phyloP scores from a whole-genome alignment of 192 early-diverging fungal species.

The Rhizophagus sp. region DNA sequence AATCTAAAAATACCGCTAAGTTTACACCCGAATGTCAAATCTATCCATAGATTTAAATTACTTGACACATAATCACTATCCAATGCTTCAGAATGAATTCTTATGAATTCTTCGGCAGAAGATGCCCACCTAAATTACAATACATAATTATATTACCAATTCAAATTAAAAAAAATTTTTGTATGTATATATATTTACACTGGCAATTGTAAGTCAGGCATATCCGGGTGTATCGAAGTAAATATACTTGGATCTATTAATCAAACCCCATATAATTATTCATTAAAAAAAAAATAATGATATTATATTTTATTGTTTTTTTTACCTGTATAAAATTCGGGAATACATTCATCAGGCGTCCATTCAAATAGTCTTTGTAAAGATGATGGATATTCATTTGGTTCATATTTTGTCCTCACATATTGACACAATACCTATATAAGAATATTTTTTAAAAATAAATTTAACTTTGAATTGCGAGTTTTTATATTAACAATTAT shows the following conservation, averaged over 20 bases:
- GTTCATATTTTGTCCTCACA: conserved; percentile 67
- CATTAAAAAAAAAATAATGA: neutral
- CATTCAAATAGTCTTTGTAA: conserved; percentile 64
- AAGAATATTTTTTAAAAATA: neutral
- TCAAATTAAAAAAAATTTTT: too few relatives aligned
- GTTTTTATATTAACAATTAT: neutral
- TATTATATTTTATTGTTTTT: too few relatives aligned
- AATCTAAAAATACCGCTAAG: conserved; percentile 43
- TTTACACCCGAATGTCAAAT: conserved; percentile 87
- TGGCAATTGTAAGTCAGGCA: conserved; percentile 71
- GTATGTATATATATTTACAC: neutral
- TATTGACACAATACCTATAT: conserved; percentile 59
- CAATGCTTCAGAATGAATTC: conserved; percentile 75
- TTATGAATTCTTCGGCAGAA: conserved; percentile 78
- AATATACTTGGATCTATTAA: conserved; percentile 57
- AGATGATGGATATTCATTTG: conserved; percentile 67
- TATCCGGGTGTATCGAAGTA: conserved; percentile 61
- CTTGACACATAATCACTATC: conserved; percentile 77
- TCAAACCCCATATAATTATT: neutral
- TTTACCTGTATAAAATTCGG: conserved; percentile 65
- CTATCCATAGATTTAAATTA: conserved; percentile 83
- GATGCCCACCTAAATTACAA: conserved; percentile 62
- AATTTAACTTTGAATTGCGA: neutral
- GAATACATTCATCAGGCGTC: conserved; percentile 77
- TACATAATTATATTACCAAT: conserved; percentile 1